phyloP scores from a whole-genome alignment of 73 alveolate genomes.

The Tetrahymena elliotti region DNA sequence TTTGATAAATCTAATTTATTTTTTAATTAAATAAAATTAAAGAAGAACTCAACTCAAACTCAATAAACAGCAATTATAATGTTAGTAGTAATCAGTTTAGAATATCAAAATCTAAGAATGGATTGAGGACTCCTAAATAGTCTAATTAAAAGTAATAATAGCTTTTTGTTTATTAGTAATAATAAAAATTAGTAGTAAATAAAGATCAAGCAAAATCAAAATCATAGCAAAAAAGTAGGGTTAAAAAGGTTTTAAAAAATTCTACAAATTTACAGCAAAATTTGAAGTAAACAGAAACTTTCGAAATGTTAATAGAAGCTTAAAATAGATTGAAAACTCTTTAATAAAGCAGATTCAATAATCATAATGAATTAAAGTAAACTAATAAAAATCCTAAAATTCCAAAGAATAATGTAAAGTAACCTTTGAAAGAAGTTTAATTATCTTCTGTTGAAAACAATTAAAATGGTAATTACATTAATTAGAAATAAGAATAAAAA shows the following conservation, averaged over 20 bases:
- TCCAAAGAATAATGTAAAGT: neutral
- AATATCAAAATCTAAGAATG: neutral
- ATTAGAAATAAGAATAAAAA: neutral
- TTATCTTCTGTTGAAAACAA: neutral
- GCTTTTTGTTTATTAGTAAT: neutral
- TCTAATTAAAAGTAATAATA: neutral
- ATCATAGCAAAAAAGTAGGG: neutral
- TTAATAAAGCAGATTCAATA: neutral
- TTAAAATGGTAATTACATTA: neutral
- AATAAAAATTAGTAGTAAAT: neutral
- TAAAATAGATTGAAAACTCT: neutral
- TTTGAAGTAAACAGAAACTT: neutral
- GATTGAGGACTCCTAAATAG: neutral
- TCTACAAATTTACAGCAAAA: neutral
- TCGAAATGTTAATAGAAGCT: neutral
- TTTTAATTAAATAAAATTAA: neutral
- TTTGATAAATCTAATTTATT: neutral
- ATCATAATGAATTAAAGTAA: neutral
- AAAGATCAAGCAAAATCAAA: neutral
- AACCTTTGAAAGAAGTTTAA: neutral
- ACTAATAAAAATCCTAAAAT: neutral
- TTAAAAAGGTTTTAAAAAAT: neutral
- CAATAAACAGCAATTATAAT: neutral
- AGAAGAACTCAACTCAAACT: neutral
- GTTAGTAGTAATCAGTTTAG: neutral